Conservation (phyloP, 305 asterid species). For the Striga hermonthica region DNA sequence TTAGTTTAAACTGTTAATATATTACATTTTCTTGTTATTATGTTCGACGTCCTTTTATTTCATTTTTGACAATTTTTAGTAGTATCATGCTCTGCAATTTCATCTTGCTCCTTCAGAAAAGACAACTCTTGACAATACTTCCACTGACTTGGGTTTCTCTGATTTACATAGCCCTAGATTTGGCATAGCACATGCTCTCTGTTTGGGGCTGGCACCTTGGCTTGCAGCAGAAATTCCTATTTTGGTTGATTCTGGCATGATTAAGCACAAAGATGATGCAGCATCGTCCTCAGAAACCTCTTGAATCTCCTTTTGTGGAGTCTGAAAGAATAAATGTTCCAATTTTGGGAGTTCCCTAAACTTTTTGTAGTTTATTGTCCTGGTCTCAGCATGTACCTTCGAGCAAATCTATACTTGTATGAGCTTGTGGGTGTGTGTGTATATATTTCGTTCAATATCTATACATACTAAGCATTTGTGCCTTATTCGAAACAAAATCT, state of each 20-base stretch:
- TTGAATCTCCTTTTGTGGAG: conserved; percentile 10
- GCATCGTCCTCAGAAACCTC: conserved; percentile 54
- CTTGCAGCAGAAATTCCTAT: conserved; percentile 88
- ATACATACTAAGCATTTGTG: no score
- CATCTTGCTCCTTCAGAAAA: conserved; percentile 10
- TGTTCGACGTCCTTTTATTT: background rate
- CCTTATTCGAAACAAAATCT: no score
- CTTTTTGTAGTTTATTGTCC: background rate
- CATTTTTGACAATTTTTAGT: background rate
- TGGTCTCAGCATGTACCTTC: conserved; percentile 12
- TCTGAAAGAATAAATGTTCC: conserved; percentile 18
- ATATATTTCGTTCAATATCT: no score
- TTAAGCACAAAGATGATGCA: conserved; percentile 83
- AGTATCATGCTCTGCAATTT: background rate
- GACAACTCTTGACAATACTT: background rate
- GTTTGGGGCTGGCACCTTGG: conserved; percentile 96
- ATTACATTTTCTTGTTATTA: background rate
- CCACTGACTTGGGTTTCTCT: background rate
- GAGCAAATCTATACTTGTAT: conserved; percentile 5
- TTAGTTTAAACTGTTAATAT: background rate
- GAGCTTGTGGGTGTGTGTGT: no score
- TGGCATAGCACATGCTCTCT: conserved; percentile 88
- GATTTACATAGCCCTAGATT: conserved; percentile 67
- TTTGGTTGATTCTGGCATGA: conserved; percentile 89
- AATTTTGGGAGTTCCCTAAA: background rate